Evolutionary conservation across 2,329 filamentous ascomycete genomes (phyloP), one percentile per base, ranked within the genome.

Genomic region (Sporothrix brunneoviolacea): DNA sequence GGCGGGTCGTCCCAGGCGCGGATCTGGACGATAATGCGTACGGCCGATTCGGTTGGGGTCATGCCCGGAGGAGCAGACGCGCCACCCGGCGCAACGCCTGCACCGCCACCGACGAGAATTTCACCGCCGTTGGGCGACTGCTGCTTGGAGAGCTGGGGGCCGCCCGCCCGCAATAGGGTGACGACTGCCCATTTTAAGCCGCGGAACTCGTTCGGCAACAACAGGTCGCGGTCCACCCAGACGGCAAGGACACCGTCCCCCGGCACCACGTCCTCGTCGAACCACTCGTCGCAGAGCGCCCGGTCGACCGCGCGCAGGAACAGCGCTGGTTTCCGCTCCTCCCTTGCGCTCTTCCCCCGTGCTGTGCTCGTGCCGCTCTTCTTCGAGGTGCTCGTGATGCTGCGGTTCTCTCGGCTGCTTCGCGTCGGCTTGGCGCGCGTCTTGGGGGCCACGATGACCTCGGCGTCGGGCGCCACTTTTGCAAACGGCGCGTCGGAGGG

Each of bases 361-460:
- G 84, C 77, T 6, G 85, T 87, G 62, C 89, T 94, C 65, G 86
- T 85, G 8, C 83, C 78, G 62, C 88, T 91, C 60, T 84, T 89
- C 58, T 84, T 83, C 39, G 88, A 88, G 2, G 84, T 85, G 60
- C 87, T 89, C 0, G 84, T 78, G 8, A 91, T 85, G 63, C 91
- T 96, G 52, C 85, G 77, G 62, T 79, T 89, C 58, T 94, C 89
- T 33, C 82, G 80, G n/a, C 74, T 79, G 53, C 70, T 76, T 50
- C 83, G 79, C 4, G 81, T 73, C 30, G 76, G 70, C 64, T 88
- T 90, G 37, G 86, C 76, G 50, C 91, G 80, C 22, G 84, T 86
- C 70, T 98, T 98, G 1, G 93, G 93, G 4, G 93, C 93, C 54
- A 98, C 93, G 57, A 97, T 95, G 44, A 98, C 91, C 68, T 98